These are phyloP conservation scores for Neurospora sp. DNA, from an alignment of 495 filamentous ascomycete genomes.

Conservation along the genomic window DNA sequence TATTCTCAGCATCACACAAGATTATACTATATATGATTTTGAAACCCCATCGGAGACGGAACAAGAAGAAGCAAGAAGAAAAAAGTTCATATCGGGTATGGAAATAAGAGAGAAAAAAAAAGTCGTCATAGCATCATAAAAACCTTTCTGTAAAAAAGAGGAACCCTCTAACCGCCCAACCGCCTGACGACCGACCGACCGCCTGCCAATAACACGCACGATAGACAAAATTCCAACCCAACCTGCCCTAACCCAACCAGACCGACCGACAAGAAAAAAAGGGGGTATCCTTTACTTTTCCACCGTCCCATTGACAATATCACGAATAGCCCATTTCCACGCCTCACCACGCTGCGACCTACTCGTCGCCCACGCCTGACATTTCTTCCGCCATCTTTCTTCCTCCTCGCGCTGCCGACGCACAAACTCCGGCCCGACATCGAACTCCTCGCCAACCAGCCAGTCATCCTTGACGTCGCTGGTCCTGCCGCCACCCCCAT, in stretches of 20 bases:
- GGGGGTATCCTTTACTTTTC: conserved; percentile 6
- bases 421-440: conserved; percentile 92
- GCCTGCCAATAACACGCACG: neutral
- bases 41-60: neutral
- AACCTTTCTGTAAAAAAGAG: neutral
- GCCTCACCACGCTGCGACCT: conserved; percentile 29
- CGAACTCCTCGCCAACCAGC: conserved; percentile 91
- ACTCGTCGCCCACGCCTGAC: conserved; percentile 60
- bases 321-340: conserved; percentile 41
- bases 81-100: neutral
- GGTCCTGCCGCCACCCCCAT: conserved; percentile 24
- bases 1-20: neutral
- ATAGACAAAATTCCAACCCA: neutral
- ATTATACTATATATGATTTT: neutral
- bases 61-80: neutral
- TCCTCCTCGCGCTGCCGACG: conserved; percentile 83
- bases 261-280: neutral
- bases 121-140: neutral
- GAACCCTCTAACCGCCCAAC: neutral
- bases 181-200: neutral
- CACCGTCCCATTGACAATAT: conserved; percentile 29
- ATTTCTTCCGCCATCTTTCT: conserved; percentile 76
- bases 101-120: neutral
- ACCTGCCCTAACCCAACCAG: neutral
- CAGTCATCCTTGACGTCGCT: conserved; percentile 62